These are phyloP conservation scores for Cercospora nicotianae DNA, from an alignment of 2,329 filamentous ascomycete genomes.

Conservation along the genomic window DNA sequence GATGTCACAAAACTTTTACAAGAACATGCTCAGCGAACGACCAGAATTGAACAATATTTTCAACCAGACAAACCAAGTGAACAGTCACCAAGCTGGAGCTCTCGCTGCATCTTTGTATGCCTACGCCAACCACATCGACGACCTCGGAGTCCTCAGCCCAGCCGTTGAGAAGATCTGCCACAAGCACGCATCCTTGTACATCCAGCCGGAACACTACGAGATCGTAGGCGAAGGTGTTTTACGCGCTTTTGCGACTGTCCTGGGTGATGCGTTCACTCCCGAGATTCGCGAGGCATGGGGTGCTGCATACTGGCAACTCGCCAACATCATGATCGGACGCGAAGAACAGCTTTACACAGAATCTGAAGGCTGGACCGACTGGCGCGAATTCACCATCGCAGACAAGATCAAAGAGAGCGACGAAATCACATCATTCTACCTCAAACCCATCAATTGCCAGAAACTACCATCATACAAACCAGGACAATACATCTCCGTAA, in stretches of 20 bases:
- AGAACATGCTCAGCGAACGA: conserved; percentile 63
- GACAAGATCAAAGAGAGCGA: conserved; percentile 66
- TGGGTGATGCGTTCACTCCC: conserved; percentile 66
- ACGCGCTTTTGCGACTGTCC: conserved; percentile 64
- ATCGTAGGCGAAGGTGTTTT: conserved; percentile 70
- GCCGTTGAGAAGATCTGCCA: conserved; percentile 69
- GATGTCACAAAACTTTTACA: conserved; percentile 70
- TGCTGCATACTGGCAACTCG: conserved; percentile 71
- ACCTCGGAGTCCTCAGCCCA: conserved; percentile 60
- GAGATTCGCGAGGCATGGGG: conserved; percentile 67
- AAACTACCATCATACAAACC: conserved; percentile 65
- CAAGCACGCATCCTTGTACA: conserved; percentile 71
- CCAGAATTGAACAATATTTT: conserved; percentile 69
- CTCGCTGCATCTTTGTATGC: conserved; percentile 68
- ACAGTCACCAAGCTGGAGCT: conserved; percentile 67
- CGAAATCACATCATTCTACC: conserved; percentile 69
- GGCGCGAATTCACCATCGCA: conserved; percentile 66
- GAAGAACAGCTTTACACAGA: conserved; percentile 64
- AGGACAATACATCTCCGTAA: conserved; percentile 71
- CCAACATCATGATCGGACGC: conserved; percentile 67
- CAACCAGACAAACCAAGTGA: conserved; percentile 68
- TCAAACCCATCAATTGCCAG: conserved; percentile 62
- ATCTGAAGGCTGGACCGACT: conserved; percentile 64
- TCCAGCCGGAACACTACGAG: conserved; percentile 67
- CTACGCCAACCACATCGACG: conserved; percentile 71